Evolutionary conservation across 192 early-diverging fungal genomes (phyloP), one percentile per base, ranked within the genome.

Genomic region (Entomortierella beljakovae): DNA sequence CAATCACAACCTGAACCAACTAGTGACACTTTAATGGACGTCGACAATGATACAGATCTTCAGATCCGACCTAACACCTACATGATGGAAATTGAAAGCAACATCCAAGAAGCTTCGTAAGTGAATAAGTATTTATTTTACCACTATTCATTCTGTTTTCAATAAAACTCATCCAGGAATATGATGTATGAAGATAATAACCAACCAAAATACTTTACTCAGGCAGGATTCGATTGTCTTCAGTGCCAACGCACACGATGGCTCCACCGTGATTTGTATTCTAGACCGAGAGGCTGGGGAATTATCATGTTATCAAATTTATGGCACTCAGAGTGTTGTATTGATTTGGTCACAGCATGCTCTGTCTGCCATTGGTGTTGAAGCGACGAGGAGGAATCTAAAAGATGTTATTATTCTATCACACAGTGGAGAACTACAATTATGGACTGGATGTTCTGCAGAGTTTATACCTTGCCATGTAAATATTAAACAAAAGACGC

Each of bases 381-480:
- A 61, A 20, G 79, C 71, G 57, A 88, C 84, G 22, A 58, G 85
- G 25, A 25, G 23, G 7, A 46, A 70, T 6, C 51, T 64, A 18
- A 40, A 56, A 22, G 87, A 88, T 52, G 77, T 87, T 34, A 51
- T 88, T 28, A 55, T 85, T 8, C 46, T 84, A 6, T 40, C 77
- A 22, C 37, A 37, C 13, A 68, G 83, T 10, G 64, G 68, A 29
- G 62, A 38, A n/a, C 26, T 87, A 25, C 52, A 58, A 2, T 43
- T 87, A 8, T 85, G 83, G 86, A 81, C 64, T n/a, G 80, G 82
- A 31, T 34, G 35, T 15, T 70, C 57, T 37, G 34, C 57, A 26
- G 66, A 83, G 20, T 53, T 81, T 48, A 33, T 75, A 11, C 70
- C 71, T 5, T 73, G 80, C 51, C 49, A 75, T n/a, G 40, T 57